phyloP scores from a whole-genome alignment of 768 basidiomycete species.

The Chlorophyllum brunneum region DNA sequence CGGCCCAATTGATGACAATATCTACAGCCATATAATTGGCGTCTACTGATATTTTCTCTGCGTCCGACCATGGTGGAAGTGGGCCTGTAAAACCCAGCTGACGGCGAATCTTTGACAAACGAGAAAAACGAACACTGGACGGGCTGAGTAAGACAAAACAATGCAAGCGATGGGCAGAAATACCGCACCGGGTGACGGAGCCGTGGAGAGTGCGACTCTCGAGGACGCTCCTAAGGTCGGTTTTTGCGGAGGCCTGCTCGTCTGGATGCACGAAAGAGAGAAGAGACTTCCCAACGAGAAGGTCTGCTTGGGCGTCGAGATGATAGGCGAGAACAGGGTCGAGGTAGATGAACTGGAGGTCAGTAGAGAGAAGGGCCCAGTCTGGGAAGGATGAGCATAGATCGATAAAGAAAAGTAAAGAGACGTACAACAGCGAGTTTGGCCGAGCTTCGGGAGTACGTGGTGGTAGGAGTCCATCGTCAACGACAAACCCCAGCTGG shows the following conservation, averaged over 20 bases:
- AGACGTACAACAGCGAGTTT: conserved; percentile 69
- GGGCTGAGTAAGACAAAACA: conserved; percentile 19
- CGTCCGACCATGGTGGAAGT: conserved; percentile 52
- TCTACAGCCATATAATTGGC: conserved; percentile 81
- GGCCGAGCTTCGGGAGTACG: conserved; percentile 53
- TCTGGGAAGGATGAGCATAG: conserved; percentile 39
- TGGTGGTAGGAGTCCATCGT: conserved; percentile 13
- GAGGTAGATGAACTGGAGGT: conserved; percentile 76
- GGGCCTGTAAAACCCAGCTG: conserved; percentile 66
- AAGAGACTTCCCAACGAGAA: conserved; percentile 66
- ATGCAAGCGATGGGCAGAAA: conserved; percentile 15
- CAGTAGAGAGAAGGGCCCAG: conserved; percentile 77
- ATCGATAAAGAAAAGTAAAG: conserved; percentile 16
- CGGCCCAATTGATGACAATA: conserved; percentile 87
- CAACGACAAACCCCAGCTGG: conserved; percentile 11
- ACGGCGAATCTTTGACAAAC: conserved; percentile 70
- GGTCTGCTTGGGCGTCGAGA: conserved; percentile 66
- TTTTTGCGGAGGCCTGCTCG: conserved; percentile 69
- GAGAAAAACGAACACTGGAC: conserved; percentile 71
- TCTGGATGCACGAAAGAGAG: conserved; percentile 83
- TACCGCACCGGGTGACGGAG: conserved; percentile 67
- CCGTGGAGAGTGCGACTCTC: conserved; percentile 76
- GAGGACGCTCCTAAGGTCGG: conserved; percentile 72
- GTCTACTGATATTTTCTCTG: conserved; percentile 67
- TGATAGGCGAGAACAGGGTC: conserved; percentile 77